A percentile compares a stretch with the other conserved stretches of the same genome.
These are phyloP conservation scores for Conoideocrella luteorostrata DNA, from an alignment of 2,329 filamentous ascomycete genomes.

Conservation along the genomic window DNA sequence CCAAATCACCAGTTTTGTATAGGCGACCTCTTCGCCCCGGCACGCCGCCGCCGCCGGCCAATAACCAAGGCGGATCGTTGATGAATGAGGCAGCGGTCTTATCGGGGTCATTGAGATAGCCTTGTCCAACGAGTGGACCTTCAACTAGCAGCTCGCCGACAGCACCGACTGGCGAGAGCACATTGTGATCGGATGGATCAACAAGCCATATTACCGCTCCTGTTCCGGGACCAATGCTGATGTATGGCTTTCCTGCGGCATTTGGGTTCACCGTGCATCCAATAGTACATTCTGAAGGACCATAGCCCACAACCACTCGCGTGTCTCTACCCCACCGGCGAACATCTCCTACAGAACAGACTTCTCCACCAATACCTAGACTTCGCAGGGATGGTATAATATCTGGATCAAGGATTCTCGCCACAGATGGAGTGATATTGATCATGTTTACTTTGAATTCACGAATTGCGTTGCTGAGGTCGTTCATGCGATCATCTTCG, in stretches of 20 bases:
- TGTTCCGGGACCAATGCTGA: not conserved
- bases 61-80: slow-evolving; percentile 15
- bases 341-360: slow-evolving; percentile 2
- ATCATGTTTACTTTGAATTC: slow-evolving; percentile 35
- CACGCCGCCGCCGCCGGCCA: not conserved
- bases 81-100: slow-evolving; percentile 26
- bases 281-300: slow-evolving; percentile 1
- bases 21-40: slow-evolving; percentile 11
- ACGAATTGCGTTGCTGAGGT: slow-evolving; percentile 34
- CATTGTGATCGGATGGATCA: slow-evolving; percentile 14
- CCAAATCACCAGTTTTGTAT: slow-evolving; percentile 16
- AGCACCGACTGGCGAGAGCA: slow-evolving; percentile 13
- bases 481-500: slow-evolving; percentile 38
- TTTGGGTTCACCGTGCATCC: slow-evolving; percentile 3
- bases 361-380: slow-evolving; percentile 3
- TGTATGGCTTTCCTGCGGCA: slow-evolving; percentile 1
- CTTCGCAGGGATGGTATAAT: slow-evolving; percentile 2
- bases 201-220: slow-evolving; percentile 18
- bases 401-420: too few species aligned
- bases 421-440: slow-evolving; percentile 33
- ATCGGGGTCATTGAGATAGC: slow-evolving; percentile 37
- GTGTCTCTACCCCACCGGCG: not conserved
- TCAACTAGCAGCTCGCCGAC: slow-evolving; percentile 31
- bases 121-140: slow-evolving; percentile 40
- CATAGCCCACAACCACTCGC: slow-evolving; percentile 2